These are phyloP conservation scores for Leishmania mexicana DNA, from an alignment of 208 protist genomes.

Conservation along the genomic window DNA sequence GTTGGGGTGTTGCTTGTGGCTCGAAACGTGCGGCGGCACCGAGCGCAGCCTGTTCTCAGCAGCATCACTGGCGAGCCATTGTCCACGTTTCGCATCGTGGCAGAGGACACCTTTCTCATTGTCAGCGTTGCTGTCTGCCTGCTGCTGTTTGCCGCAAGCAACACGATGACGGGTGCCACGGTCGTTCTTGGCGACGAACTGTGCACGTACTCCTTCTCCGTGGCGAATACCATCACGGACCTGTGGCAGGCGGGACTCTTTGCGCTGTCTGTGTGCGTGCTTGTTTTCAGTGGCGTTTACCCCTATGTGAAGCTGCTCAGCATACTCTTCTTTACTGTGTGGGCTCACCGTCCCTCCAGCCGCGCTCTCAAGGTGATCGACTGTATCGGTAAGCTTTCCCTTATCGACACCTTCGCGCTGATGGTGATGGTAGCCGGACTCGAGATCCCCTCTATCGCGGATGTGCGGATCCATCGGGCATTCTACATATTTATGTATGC, in stretches of 20 bases:
- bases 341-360: slow-evolving; percentile 51
- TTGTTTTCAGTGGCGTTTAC: slow-evolving; percentile 94
- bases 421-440: slow-evolving; percentile 93
- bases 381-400: slow-evolving; percentile 92
- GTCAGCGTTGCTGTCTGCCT: slow-evolving; percentile 27
- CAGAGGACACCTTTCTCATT: slow-evolving; percentile 53
- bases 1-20: slow-evolving; percentile 11
- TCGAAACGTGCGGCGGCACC: slow-evolving; percentile 26
- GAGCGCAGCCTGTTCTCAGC: slow-evolving; percentile 17
- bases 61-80: slow-evolving; percentile 17
- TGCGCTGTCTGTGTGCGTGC: slow-evolving; percentile 84
- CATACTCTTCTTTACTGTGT: slow-evolving; percentile 54
- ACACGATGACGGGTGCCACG: slow-evolving; percentile 54
- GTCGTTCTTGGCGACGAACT: slow-evolving; percentile 50
- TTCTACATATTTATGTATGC: slow-evolving; percentile 72
- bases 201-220: slow-evolving; percentile 77
- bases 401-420: slow-evolving; percentile 94
- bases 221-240: slow-evolving; percentile 80
- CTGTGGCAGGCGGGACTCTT: slow-evolving; percentile 88
- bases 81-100: slow-evolving; percentile 29
- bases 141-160: slow-evolving; percentile 51
- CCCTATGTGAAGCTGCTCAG: slow-evolving; percentile 95
- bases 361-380: slow-evolving; percentile 79
- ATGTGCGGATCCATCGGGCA: slow-evolving; percentile 37
- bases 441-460: slow-evolving; percentile 43